Base-by-base conservation (phyloP, 1,139 yeast genomes). In the Sugiyamaella sp. region DNA sequence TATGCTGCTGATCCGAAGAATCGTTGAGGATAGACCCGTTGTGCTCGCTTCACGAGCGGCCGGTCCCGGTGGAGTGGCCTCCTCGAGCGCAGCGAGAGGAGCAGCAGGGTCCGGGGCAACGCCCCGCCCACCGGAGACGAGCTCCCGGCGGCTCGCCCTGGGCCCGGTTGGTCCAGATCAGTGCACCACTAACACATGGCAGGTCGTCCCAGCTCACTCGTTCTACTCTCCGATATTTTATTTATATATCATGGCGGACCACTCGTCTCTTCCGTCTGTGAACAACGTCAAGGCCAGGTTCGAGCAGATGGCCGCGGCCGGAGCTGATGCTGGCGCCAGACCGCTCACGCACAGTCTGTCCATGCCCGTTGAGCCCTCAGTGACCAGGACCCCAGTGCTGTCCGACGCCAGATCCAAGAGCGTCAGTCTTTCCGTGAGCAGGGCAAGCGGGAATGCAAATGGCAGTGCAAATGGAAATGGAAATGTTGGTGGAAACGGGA, bases 261-360 rank as follows among this genome's bases (percentile, higher is more conserved):
- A 63, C 27, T 55, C 64, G 19, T 60, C 66, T 2, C 57, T 65
- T 16, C 64, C 65, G 22, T 65, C 69, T 8, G 67, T 65, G 14
- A 53, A 57, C 35, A 62, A 63, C 42, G 62, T 54, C 6, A 54
- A 61, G 46, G 61, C 65, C 17, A 55, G 56, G 46, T 65, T 67
- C 66, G 67, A 64, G 51, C 60, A 60, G 51, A 46, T 65, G 51
- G 56, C 65, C n/a, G 53, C 46, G 25, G 52, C 47, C 4, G 46
- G 40, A 9, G 27, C 45, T 4, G 41, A 43, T 2, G 10, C 16
- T 19, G 33, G 25, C 16, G 41, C 41, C 20, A 37, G 40, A 20
- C 14, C 37, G 42, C 32, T 27, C 21, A 17, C 22, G 25, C 33
- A 42, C 49, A 29, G 49, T 51, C 25, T 51, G 51, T 19, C 35